Base-by-base conservation (phyloP, 2,329 filamentous ascomycete genomes). In the Cyphellophora attinorum region DNA sequence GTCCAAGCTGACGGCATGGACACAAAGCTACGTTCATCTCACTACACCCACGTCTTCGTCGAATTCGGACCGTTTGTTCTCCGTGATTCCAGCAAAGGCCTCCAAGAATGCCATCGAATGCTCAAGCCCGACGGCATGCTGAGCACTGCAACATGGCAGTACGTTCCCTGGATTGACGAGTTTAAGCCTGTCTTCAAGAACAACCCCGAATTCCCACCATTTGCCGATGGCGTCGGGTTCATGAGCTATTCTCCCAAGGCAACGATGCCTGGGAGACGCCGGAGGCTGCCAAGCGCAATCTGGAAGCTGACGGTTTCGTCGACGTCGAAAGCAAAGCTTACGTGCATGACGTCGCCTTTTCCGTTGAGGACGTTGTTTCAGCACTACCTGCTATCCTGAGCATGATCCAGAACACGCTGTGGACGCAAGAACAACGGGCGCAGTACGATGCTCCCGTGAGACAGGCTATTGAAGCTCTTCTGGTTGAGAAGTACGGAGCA, bases 401-500 rank as follows among this genome's bases (percentile, higher is more conserved):
- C 11, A 16, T 42, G 12, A 12, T 42, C 6, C 30, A 31, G 18
- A 19, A 19, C 12, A 34, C 13, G 13, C 12, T 14, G 3, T 45
- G 42, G 42, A 35, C 34, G 11, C 27, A 35, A n/a, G 39, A 42
- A 23, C 31, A 45, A 30, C 36, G 27, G 18, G 37, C 34, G 14
- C 33, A 35, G 25, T 38, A 35, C 19, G 19, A 13, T 8, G 34
- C 38, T 2, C 34, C 34, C 3, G 42, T 39, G 13, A 31, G 29
- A 27, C 21, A 18, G 6, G 39, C 33, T 5, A 29, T 41, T 6
- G 34, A 38, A 17, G 34, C 30, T n/a, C 40, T 37, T 28, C 37
- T 45, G 37, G 14, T 14, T 15, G 18, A 42, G 16, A 45, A 40
- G 11, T 45, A 45, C 15, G 27, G 32, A n/a, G n/a, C n/a, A n/a